phyloP scores from a whole-genome alignment of 2,329 filamentous ascomycete genomes.

The Beauveria varroae region DNA sequence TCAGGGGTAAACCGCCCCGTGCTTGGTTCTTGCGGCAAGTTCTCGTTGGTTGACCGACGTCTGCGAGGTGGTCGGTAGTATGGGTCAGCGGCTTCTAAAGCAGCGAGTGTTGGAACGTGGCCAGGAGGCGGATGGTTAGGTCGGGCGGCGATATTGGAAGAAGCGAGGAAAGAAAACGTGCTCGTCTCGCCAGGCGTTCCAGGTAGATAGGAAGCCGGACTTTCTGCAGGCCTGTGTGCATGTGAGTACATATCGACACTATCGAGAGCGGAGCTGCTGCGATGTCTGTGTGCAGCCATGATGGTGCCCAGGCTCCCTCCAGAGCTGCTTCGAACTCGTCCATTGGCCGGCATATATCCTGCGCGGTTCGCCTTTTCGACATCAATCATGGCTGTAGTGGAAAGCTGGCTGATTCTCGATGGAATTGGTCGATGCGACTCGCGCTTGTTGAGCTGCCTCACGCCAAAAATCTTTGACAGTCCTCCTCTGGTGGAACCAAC shows the following conservation, averaged over 20 bases:
- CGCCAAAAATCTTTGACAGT: slow-evolving; percentile 82
- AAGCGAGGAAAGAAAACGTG: slow-evolving; percentile 63
- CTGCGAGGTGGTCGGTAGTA: slow-evolving; percentile 83
- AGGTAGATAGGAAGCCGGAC: slow-evolving; percentile 59
- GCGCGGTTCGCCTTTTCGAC: slow-evolving; percentile 58
- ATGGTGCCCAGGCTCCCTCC: slow-evolving; percentile 49
- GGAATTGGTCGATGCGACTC: slow-evolving; percentile 54
- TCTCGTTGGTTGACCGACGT: slow-evolving; percentile 49
- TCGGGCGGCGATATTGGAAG: slow-evolving; percentile 39
- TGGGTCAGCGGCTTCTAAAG: slow-evolving; percentile 57
- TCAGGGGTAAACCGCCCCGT: slow-evolving; percentile 23
- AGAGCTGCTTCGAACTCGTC: slow-evolving; percentile 53
- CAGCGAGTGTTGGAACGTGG: slow-evolving; percentile 37
- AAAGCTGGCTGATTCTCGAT: slow-evolving; percentile 74
- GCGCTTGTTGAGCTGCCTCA: slow-evolving; percentile 77
- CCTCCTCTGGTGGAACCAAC: slow-evolving; percentile 70
- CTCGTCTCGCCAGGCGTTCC: slow-evolving; percentile 67
- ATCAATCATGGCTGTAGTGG: slow-evolving; percentile 72
- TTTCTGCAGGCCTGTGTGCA: slow-evolving; percentile 42
- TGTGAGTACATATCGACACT: slow-evolving; percentile 39
- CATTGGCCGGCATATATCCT: slow-evolving; percentile 44
- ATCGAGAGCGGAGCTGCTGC: slow-evolving; percentile 50
- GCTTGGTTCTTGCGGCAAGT: slow-evolving; percentile 24
- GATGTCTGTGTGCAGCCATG: slow-evolving; percentile 35
- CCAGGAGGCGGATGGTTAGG: slow-evolving; percentile 31